A percentile compares a stretch with the other conserved stretches of the same genome.
Evolutionary conservation across 2,329 filamentous ascomycete species (phyloP).

Genomic region (Didymella keratinophila): DNA sequence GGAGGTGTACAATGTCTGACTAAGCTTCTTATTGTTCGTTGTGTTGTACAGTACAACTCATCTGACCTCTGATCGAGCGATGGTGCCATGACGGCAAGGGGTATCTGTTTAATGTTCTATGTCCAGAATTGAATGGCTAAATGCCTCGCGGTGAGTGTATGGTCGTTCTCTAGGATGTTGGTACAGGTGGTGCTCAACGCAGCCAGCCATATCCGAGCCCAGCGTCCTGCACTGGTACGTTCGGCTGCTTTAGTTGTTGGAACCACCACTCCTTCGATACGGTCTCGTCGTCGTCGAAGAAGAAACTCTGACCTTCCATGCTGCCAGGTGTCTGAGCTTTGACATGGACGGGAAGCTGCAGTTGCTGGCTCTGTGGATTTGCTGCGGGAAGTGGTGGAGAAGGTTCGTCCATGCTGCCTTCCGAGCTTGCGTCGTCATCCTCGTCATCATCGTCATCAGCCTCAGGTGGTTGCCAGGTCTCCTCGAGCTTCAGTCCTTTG

Average conservation of each 20-base stretch:
- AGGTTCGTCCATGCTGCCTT: constrained; percentile 53
- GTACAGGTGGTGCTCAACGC: constrained; percentile 26
- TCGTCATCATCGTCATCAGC: constrained; percentile 58
- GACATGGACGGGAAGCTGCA: constrained; percentile 37
- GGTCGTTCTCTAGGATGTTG: constrained; percentile 22
- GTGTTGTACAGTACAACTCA: constrained; percentile 22
- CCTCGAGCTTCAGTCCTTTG: constrained; percentile 81
- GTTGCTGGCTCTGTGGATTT: constrained; percentile 29
- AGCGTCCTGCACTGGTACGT: constrained; percentile 50
- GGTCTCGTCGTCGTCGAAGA: constrained; percentile 51
- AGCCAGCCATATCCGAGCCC: constrained; percentile 51
- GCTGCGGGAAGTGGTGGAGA: constrained; percentile 38
- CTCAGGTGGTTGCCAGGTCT: constrained; percentile 75
- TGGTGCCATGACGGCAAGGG: constrained; percentile 40
- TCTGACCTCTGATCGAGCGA: constrained; percentile 37
- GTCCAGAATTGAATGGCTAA: constrained; percentile 26
- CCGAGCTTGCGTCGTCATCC: constrained; percentile 53
- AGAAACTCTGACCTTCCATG: constrained; percentile 53
- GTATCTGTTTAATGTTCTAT: constrained; percentile 36
- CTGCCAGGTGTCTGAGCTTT: constrained; percentile 41
- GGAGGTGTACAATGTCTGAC: not conserved
- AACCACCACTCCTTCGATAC: constrained; percentile 53
- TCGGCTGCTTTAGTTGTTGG: constrained; percentile 48
- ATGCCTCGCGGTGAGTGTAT: constrained; percentile 43
- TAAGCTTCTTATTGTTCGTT: constrained; percentile 7